Evolutionary conservation across 2,329 filamentous ascomycete genomes (phyloP).

Genomic region (Hypoxylon sp.): DNA sequence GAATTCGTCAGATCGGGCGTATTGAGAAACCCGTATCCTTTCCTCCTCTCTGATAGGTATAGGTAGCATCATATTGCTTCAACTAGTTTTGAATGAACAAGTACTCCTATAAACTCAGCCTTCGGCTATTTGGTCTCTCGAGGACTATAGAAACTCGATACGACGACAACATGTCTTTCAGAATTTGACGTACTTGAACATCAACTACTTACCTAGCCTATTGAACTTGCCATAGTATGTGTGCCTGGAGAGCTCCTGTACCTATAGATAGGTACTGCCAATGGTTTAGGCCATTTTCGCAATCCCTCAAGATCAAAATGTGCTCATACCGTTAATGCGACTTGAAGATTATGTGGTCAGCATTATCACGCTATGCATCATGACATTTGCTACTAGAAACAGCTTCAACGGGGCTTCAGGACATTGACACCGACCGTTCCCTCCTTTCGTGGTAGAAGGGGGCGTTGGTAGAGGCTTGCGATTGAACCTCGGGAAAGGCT

Average conservation of each 20-base stretch:
- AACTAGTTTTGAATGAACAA: too few relatives aligned
- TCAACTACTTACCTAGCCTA: conserved; percentile 24
- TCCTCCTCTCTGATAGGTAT: too few relatives aligned
- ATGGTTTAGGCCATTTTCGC: conserved; percentile 28
- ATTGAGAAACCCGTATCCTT: too few relatives aligned
- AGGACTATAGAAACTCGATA: conserved; percentile 14
- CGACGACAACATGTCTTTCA: conserved; percentile 30
- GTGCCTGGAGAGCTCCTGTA: not conserved
- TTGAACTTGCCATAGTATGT: conserved; percentile 21
- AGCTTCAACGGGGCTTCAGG: not conserved
- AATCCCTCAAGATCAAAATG: conserved; percentile 29
- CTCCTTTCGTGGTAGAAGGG: not conserved
- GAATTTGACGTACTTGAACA: conserved; percentile 29
- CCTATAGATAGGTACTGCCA: not conserved
- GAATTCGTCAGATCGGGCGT: too few relatives aligned
- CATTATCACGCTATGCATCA: conserved; percentile 12
- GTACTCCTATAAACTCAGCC: not conserved
- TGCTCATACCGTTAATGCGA: conserved; percentile 27
- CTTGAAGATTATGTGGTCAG: conserved; percentile 15
- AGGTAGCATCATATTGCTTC: too few relatives aligned
- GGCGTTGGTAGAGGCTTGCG: too few relatives aligned
- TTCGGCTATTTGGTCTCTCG: conserved; percentile 12
- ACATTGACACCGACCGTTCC: not conserved
- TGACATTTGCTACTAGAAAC: conserved; percentile 15
- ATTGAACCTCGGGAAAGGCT: too few relatives aligned